Evolutionary conservation across 208 protist genomes (phyloP), one percentile per base, ranked within the genome.

Genomic region (Trypanosoma scelopori): DNA sequence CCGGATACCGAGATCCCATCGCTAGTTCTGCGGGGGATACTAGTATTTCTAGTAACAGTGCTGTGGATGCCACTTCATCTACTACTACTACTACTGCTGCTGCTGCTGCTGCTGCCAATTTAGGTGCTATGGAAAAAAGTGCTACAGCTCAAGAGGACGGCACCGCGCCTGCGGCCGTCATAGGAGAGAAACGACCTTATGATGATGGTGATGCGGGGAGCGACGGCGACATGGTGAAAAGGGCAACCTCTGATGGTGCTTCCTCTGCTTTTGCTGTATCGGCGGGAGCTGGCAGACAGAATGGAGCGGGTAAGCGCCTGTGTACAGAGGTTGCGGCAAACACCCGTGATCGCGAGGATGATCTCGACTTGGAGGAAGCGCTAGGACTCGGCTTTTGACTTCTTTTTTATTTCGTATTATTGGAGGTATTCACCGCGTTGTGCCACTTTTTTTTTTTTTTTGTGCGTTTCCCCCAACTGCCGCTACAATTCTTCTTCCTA

Each of bases 301-400:
- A 3, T 41, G 30, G 27, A 15, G 16, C 23, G n/a, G 42, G 3
- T 3, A 41, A 37, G 39, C 60, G 48, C 1, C 37, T 3, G 1
- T 32, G 3, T 22, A 25, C 3, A 2, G 55, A 47, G n/a, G 43
- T n/a, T 35, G 41, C 18, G 23, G 32, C 5, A 39, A 57, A 59
- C 0, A 52, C 46, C 16, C 23, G 6, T 41, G 74, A 79, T 15
- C 74, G 73, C 37, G 69, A 77, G 18, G 82, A 89, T 23, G 80
- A 89, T 55, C 76, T 91, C 15, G 87, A 91, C 48, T 43, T 70
- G 30, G 64, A 70, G 35, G 75, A 87, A 61, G 83, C 84, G 0
- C 75, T 94, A 4, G 88, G 88, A 12, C 76, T 94, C 0, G 88
- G 87, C 37, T 94, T 94, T 75, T 94, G 65, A 73, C 20, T 48